Evolutionary conservation across 139 green algal species (phyloP).

Genomic region (Eudorina sp.): DNA sequence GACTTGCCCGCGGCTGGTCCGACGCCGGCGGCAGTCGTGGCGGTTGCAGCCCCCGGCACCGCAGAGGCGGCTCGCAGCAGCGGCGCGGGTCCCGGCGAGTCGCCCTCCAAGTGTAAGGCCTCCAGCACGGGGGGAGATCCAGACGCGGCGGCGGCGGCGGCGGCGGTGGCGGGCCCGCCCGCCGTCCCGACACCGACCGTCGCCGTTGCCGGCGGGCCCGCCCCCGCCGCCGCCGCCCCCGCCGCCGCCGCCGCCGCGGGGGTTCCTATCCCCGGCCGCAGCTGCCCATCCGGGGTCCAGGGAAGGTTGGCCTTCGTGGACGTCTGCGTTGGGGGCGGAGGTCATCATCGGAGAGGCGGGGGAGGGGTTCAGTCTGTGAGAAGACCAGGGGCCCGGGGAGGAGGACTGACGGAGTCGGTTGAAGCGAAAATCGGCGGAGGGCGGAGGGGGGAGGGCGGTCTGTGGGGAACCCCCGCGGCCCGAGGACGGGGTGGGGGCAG

Average conservation of each 20-base stretch:
- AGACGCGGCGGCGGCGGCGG: background rate
- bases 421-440: too few relatives aligned
- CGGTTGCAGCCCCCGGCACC: background rate
- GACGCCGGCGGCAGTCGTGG: background rate
- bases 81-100: background rate
- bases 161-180: too few relatives aligned
- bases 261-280: background rate
- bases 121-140: conserved; percentile 21
- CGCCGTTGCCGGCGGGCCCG: too few relatives aligned
- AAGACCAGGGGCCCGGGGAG: too few relatives aligned
- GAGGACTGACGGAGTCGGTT: too few relatives aligned
- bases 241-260: background rate
- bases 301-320: conserved; percentile 29
- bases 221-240: background rate
- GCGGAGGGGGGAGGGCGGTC: too few relatives aligned
- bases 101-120: conserved; percentile 41
- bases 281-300: conserved; percentile 2
- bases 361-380: too few relatives aligned
- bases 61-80: background rate
- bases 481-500: too few relatives aligned
- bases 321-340: background rate
- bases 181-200: background rate
- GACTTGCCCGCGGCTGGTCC: background rate
- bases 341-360: too few relatives aligned
- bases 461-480: too few relatives aligned